Conservation (phyloP, 345 rosid genomes). For the Acer campestre region DNA sequence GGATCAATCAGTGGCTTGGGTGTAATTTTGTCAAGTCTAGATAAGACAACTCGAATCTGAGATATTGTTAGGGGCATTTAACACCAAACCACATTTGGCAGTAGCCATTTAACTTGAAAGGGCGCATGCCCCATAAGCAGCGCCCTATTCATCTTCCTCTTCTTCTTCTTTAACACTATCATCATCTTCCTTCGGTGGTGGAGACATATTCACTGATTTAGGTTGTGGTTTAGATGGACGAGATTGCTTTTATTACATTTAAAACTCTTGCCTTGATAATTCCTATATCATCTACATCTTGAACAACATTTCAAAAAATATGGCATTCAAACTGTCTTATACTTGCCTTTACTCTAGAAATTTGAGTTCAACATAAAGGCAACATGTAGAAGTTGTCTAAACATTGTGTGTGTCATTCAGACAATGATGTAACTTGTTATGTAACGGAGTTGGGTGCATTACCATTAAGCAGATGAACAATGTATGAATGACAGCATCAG, state of each 20-base stretch:
- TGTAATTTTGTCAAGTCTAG: no score
- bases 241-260: constrained; percentile 41
- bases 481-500: no score
- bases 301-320: background rate
- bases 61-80: no score
- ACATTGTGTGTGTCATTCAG: no score
- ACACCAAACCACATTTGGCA: no score
- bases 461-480: background rate
- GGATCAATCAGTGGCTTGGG: no score
- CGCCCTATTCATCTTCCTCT: constrained; percentile 83
- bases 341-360: background rate
- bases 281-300: background rate
- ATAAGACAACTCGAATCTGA: no score
- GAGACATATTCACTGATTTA: constrained; percentile 69
- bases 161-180: constrained; percentile 83
- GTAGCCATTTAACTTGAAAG: no score
- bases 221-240: constrained; percentile 59
- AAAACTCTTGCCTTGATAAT: background rate
- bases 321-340: background rate
- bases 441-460: background rate
- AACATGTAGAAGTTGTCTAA: background rate
- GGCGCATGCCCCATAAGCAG: constrained; percentile 91
- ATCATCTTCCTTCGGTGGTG: constrained; percentile 81
- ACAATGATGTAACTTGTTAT: background rate
- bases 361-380: background rate